phyloP scores from a whole-genome alignment of 768 basidiomycete species.

The Naganishia onofrii region DNA sequence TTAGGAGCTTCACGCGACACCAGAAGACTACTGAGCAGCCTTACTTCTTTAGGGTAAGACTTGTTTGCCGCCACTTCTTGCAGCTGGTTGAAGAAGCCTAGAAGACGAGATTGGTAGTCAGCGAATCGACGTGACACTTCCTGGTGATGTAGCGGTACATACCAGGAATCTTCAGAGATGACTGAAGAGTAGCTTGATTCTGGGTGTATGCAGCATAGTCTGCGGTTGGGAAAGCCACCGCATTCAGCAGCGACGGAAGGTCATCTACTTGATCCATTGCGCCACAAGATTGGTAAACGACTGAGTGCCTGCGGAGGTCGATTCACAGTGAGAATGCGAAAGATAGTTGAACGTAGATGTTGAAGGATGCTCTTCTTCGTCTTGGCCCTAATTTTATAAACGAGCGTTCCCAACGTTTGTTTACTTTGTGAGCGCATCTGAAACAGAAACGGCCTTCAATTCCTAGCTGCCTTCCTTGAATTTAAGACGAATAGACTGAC shows the following conservation, averaged over 20 bases:
- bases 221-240: conserved; percentile 7
- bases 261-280: conserved; percentile 24
- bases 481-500: too few relatives aligned
- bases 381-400: not conserved
- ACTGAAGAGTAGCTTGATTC: conserved; percentile 26
- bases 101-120: not conserved
- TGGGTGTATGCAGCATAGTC: conserved; percentile 27
- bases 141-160: not conserved
- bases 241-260: conserved; percentile 7
- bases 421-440: conserved; percentile 4
- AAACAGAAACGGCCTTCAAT: not conserved
- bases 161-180: conserved; percentile 28
- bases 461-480: too few relatives aligned
- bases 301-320: too few relatives aligned
- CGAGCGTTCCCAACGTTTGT: not conserved
- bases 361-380: not conserved
- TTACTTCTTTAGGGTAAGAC: conserved; percentile 39
- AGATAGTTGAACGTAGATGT: too few relatives aligned
- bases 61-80: conserved; percentile 42
- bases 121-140: not conserved
- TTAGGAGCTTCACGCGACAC: conserved; percentile 49
- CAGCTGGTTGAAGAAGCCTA: conserved; percentile 45
- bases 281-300: too few relatives aligned
- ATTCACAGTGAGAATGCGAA: too few relatives aligned
- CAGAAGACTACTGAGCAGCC: conserved; percentile 44